Conservation (phyloP, 2,329 filamentous ascomycete species). For the Zymoseptoria passerinii region DNA sequence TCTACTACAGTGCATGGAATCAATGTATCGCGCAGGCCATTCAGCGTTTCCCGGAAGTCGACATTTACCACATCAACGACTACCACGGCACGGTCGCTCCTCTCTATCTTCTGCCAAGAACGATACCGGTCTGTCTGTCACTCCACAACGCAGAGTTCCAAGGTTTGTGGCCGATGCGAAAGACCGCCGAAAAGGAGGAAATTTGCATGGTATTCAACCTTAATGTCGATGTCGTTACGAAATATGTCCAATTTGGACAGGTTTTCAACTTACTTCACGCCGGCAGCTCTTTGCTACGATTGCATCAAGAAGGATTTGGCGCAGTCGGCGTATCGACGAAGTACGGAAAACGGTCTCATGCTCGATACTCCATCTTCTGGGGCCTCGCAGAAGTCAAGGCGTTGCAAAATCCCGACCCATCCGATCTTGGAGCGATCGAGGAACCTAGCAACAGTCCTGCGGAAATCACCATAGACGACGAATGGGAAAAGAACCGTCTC, state of each 20-base stretch:
- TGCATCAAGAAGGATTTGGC: slow-evolving; percentile 56
- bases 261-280: slow-evolving; percentile 60
- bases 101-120: slow-evolving; percentile 53
- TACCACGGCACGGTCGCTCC: slow-evolving; percentile 55
- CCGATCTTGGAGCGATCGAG: slow-evolving; percentile 52
- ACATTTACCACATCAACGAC: slow-evolving; percentile 57
- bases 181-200: slow-evolving; percentile 50
- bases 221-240: slow-evolving; percentile 45
- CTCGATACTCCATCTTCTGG: slow-evolving; percentile 59
- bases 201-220: slow-evolving; percentile 57
- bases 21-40: slow-evolving; percentile 57
- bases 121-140: slow-evolving; percentile 52
- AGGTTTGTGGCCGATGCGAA: slow-evolving; percentile 58
- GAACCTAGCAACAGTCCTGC: slow-evolving; percentile 39
- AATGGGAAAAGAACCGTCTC: slow-evolving; percentile 44
- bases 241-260: slow-evolving; percentile 58
- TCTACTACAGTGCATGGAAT: slow-evolving; percentile 62
- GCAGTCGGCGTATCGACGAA: slow-evolving; percentile 61
- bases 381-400: slow-evolving; percentile 53
- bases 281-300: slow-evolving; percentile 53
- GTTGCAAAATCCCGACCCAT: slow-evolving; percentile 56
- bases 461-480: slow-evolving; percentile 43
- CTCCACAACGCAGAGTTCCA: slow-evolving; percentile 62
- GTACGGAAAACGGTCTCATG: slow-evolving; percentile 56
- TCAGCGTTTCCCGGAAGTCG: slow-evolving; percentile 48